Evolutionary conservation across 176 grass and related monocot genomes (phyloP).

Genomic region (Aegilops speltoides): DNA sequence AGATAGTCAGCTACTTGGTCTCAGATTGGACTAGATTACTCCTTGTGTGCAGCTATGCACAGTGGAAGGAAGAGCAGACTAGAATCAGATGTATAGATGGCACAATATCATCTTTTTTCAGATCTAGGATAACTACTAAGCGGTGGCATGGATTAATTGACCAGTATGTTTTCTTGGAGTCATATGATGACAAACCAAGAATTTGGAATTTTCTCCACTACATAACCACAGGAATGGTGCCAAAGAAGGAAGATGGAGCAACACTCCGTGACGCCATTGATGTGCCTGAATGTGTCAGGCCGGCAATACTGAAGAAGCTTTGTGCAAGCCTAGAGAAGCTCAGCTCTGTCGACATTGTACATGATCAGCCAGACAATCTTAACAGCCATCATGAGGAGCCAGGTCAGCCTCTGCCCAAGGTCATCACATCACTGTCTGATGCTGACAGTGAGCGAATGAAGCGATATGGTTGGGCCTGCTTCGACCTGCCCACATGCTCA

Average conservation of each 20-base stretch:
- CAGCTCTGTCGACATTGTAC: not conserved
- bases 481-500: not conserved
- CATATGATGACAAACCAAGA: not conserved
- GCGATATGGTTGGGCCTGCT: not conserved
- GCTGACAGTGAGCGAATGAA: not conserved
- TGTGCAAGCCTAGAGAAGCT: not conserved
- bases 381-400: not conserved
- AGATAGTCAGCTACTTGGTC: slow-evolving; percentile 13
- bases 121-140: not conserved
- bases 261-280: fast-evolving
- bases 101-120: not conserved
- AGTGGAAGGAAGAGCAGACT: fast-evolving
- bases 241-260: not conserved
- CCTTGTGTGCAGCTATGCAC: not conserved
- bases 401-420: not conserved
- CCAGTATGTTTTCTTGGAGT: not conserved
- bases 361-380: not conserved
- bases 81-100: not conserved
- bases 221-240: not conserved
- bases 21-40: slow-evolving; percentile 20
- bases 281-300: not conserved
- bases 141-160: not conserved
- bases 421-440: not conserved
- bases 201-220: no score
- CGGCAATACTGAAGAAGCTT: not conserved